Conservation (phyloP, 805 yeast species). For the Cyberlindnera amylophila region DNA sequence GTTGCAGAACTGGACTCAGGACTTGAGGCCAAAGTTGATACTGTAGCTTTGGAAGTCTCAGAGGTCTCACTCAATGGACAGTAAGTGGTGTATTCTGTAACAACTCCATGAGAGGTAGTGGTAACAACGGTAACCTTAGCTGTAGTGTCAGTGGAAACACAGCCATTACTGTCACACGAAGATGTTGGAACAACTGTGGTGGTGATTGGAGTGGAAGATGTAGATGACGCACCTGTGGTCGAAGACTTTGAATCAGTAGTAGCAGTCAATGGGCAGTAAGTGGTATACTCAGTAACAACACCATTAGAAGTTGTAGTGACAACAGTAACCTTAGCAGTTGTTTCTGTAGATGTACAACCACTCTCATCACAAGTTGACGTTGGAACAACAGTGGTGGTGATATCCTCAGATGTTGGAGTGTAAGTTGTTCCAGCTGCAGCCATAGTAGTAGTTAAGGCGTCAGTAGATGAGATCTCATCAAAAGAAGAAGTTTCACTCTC, state of each 20-base stretch:
- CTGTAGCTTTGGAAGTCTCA: conserved; percentile 25
- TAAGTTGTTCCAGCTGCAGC: not conserved
- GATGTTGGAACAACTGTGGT: conserved; percentile 23
- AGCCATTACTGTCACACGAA: not conserved
- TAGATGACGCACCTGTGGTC: not conserved
- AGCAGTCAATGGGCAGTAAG: conserved; percentile 34
- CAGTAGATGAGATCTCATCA: not conserved
- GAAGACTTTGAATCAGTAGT: not conserved
- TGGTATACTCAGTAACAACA: conserved; percentile 29
- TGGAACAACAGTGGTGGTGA: conserved; percentile 12
- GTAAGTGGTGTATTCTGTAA: conserved; percentile 33
- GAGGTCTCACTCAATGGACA: conserved; percentile 22
- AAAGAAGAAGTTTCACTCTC: not conserved
- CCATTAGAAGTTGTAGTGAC: conserved; percentile 27
- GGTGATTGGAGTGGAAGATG: conserved; percentile 6
- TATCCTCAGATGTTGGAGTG: not conserved
- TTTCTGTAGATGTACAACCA: conserved; percentile 24
- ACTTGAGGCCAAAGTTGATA: conserved; percentile 1
- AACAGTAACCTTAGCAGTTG: conserved; percentile 26
- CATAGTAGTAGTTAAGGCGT: conserved; percentile 8
- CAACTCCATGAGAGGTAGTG: too few species aligned
- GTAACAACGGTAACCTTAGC: not conserved
- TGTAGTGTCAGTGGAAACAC: not conserved
- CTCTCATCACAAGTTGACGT: conserved; percentile 20
- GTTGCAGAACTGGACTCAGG: not conserved